Conservation (phyloP, 1,284 basidiomycete genomes). For the Cutaneotrichosporon arboriforme region DNA sequence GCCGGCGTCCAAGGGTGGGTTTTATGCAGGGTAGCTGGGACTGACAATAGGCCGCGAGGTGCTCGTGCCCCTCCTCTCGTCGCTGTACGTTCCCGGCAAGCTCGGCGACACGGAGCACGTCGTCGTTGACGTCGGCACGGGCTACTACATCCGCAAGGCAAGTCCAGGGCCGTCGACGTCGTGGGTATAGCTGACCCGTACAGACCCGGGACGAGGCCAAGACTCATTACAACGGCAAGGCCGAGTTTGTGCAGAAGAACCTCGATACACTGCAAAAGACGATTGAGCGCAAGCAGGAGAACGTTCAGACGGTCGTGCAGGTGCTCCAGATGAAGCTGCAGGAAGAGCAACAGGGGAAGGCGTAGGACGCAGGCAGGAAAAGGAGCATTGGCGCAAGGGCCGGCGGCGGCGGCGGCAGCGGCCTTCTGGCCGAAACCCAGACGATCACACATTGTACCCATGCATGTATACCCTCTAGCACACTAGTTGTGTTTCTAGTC, state of each 20-base stretch:
- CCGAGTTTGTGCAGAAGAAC: constrained; percentile 70
- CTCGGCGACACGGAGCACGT: constrained; percentile 77
- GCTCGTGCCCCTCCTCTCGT: constrained; percentile 87
- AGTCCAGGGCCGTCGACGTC: constrained; percentile 14
- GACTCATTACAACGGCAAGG: constrained; percentile 69
- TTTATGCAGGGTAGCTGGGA: neutral
- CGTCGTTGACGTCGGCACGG: constrained; percentile 91
- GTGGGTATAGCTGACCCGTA: constrained; percentile 2
- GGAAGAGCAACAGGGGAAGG: constrained; percentile 25
- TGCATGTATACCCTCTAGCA: constrained; percentile 18
- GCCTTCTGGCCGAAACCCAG: neutral
- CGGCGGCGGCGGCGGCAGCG: neutral
- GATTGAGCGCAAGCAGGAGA: constrained; percentile 82
- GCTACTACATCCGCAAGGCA: constrained; percentile 94
- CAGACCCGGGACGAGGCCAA: constrained; percentile 73
- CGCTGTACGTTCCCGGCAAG: constrained; percentile 90
- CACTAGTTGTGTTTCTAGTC: neutral
- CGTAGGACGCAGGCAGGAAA: neutral
- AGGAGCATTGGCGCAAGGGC: neutral
- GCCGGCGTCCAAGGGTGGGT: constrained; percentile 64
- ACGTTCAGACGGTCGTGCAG: constrained; percentile 66
- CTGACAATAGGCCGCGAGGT: constrained; percentile 66
- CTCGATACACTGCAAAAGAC: constrained; percentile 76
- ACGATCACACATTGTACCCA: constrained; percentile 10
- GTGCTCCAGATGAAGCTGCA: constrained; percentile 70